phyloP scores from a whole-genome alignment of 2,329 filamentous ascomycete genomes.

The Trichoderma hamatum region DNA sequence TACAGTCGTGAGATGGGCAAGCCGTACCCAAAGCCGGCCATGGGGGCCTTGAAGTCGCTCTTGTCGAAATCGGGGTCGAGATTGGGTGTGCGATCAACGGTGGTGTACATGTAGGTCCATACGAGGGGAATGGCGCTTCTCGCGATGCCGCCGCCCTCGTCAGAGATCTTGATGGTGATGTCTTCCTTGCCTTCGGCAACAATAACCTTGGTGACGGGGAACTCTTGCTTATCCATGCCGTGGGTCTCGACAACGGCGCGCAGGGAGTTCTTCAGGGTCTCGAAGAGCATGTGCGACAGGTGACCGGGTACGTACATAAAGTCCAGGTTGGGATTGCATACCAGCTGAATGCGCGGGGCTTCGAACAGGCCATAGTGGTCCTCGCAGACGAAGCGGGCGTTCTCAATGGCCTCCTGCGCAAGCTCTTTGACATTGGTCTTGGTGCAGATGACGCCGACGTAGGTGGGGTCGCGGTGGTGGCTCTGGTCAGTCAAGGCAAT shows the following conservation, averaged over 20 bases:
- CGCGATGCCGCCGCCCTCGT: slow-evolving; percentile 95
- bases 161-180: slow-evolving; percentile 97
- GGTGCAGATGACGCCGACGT: slow-evolving; percentile 98
- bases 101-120: slow-evolving; percentile 99
- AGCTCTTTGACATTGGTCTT: slow-evolving; percentile 96
- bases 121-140: slow-evolving; percentile 91
- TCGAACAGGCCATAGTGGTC: slow-evolving; percentile 98
- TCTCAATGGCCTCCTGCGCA: slow-evolving; percentile 96
- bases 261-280: slow-evolving; percentile 97
- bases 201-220: slow-evolving; percentile 95
- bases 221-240: slow-evolving; percentile 92
- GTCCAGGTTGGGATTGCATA: slow-evolving; percentile 90
- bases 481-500: slow-evolving; percentile 95
- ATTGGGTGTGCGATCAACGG: slow-evolving; percentile 91
- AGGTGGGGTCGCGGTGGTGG: slow-evolving; percentile 84
- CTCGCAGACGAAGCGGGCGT: slow-evolving; percentile 98
- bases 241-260: slow-evolving; percentile 95
- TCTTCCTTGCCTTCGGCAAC: slow-evolving; percentile 97
- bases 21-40: slow-evolving; percentile 99
- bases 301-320: slow-evolving; percentile 99
- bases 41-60: slow-evolving; percentile 98
- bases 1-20: slow-evolving; percentile 92
- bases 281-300: slow-evolving; percentile 98
- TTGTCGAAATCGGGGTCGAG: slow-evolving; percentile 98
- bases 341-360: slow-evolving; percentile 92